Base-by-base conservation (phyloP, 2,329 filamentous ascomycete species). In the Ampelomyces quisqualis region DNA sequence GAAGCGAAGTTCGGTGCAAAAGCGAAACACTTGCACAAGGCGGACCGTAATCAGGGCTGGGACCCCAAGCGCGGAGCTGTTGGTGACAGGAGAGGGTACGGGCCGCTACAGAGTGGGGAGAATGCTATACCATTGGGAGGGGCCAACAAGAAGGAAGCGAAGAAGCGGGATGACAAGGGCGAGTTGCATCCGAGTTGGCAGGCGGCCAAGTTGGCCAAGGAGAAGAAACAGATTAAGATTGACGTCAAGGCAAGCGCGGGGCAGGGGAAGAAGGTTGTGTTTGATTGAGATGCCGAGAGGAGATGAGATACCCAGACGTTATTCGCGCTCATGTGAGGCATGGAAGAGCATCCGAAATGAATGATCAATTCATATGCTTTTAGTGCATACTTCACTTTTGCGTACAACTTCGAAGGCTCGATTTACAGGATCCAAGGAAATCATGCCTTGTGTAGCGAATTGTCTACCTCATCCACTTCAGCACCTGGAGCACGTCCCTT, bases 1-100 rank as follows among this genome's bases (percentile, higher is more conserved):
- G 87, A 91, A 71, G 84, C 88, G 71, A 91, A 90, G 62, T 91
- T 77, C 64, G 86, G 86, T 34, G 74, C 77, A 10, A 76, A 78
- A 47, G 88, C 88, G 1, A 86, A 83, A 53, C 86, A 90, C 58
- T 34, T 83, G 3, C 65, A 82, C 29, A 73, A 75, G 8, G 60
- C 60, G 23, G 68, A 60, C 7, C 51, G 75, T 29, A 74, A 80
- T 52, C 65, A 68, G 23, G 80, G 78, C 2, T 84, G 81, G 79
- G 81, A 84, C 66, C 53, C 73, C 4, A 76, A 78, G 43, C 68
- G 73, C 21, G 81, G 81, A 7, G 81, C 81, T n/a, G 73, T 70
- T 1, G 57, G 55, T 21, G 55, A 63, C 14, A 53, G 51, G 5
- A 51, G 53, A 21, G 52, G 51, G 1, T 50, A 53, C 5, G 60